Evolutionary conservation across 352 stramenopile genomes (phyloP), one percentile per base, ranked within the genome.

Genomic region (Pythium guiyangense): DNA sequence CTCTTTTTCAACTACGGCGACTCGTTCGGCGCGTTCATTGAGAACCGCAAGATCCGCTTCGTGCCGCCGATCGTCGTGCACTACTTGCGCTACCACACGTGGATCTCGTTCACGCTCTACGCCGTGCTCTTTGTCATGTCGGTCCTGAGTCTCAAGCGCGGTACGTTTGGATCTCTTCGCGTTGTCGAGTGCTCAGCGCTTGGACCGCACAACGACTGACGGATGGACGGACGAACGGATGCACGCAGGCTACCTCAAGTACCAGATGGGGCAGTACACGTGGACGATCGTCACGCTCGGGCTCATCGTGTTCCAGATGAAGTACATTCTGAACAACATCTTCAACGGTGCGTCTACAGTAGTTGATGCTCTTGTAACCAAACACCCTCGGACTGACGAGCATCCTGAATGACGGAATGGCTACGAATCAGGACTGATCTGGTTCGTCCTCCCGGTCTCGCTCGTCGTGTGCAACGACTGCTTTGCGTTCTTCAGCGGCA

Each of bases 271-370:
- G 55, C 94, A 98, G 73, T 88, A 98, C 48, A 98, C 92, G 62
- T 98, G 94, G 94, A 98, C 94, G 8, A 97, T 98, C 63, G 84
- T 98, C 39, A 97, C 94, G 22, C 66, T 98, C 47, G 94, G 86
- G 47, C 64, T 98, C 31, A 98, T 97, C 31, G 91, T 98, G n/a
- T 97, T 97, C 62, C 94, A 98, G 76, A 89, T 98, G 70, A 98
- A 98, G 74, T 98, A 97, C 66, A 93, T 98, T 43, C 90, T 98
- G 59, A 91, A 94, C 69, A 98, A 98, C 67, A 96, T 98, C 63
- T 98, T 97, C 66, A 97, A 97, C 69, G 82, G 74, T 86, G 66
- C 56, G 68, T 52, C 14, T 22, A n/a, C n/a, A n/a, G n/a, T n/a
- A n/a, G n/a, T n/a, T n/a, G n/a, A n/a, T n/a, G 18, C 18, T 45